A percentile compares a stretch with the other conserved stretches of the same genome.
These are phyloP conservation scores for Apostasia shenzhenica DNA, from an alignment of 106 monocot genomes.

Conservation along the genomic window DNA sequence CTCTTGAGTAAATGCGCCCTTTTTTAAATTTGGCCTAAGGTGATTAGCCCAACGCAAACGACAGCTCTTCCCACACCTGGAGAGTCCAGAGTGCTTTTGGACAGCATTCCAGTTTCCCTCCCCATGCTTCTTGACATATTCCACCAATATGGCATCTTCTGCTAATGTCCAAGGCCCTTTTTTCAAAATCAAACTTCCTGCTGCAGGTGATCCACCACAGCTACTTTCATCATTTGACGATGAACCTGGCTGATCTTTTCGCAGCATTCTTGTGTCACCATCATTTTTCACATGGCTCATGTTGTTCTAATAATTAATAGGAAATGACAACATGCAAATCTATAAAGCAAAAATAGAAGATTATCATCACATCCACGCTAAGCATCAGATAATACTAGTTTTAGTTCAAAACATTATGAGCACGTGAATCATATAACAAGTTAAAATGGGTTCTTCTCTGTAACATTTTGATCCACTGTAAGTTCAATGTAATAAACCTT, in stretches of 20 bases:
- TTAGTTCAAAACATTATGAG: no score
- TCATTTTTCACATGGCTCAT: background rate
- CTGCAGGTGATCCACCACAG: constrained; percentile 13
- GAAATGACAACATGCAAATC: no score
- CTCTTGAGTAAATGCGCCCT: constrained; percentile 48
- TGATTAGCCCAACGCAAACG: constrained; percentile 62
- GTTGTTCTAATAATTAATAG: no score
- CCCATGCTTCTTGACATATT: constrained; percentile 62
- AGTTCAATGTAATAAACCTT: no score
- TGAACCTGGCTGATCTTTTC: constrained; percentile 2
- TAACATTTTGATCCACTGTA: no score
- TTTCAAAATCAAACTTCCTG: constrained; percentile 21
- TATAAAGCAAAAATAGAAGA: no score
- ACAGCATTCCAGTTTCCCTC: constrained; percentile 80
- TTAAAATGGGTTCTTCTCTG: no score
- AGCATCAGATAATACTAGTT: no score
- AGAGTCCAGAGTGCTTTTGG: constrained; percentile 51
- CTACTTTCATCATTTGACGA: constrained; percentile 15
- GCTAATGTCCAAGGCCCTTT: constrained; percentile 75
- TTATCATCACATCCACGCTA: no score
- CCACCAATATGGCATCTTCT: constrained; percentile 53
- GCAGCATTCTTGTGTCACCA: constrained; percentile 1
- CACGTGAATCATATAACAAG: no score
- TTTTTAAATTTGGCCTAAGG: constrained; percentile 16
- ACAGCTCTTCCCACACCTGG: constrained; percentile 73